Percentiles rank a stretch among this genome's conserved stretches.
Evolutionary conservation across 495 filamentous ascomycete species (phyloP).

Genomic region (Penicillium bovifimosum): DNA sequence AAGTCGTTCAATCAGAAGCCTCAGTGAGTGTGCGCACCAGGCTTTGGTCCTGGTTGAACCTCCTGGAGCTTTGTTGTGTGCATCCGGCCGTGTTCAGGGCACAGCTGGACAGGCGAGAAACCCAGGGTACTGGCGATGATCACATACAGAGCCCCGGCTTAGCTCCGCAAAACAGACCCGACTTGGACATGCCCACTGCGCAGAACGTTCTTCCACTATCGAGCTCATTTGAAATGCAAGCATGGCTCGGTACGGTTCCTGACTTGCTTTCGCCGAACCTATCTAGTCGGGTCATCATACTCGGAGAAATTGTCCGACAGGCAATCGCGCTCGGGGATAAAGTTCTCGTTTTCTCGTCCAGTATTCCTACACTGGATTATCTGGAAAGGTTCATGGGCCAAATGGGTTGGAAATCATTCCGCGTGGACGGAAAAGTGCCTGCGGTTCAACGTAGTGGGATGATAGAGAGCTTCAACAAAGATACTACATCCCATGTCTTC

Average conservation of each 20-base stretch:
- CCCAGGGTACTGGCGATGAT: background rate
- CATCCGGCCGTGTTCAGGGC: slow-evolving; percentile 64
- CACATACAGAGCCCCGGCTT: slow-evolving; percentile 6
- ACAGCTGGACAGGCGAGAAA: slow-evolving; percentile 35
- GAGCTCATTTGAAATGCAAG: slow-evolving; percentile 22
- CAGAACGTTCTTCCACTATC: slow-evolving; percentile 26
- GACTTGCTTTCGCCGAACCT: slow-evolving; percentile 33
- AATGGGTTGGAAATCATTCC: slow-evolving; percentile 38
- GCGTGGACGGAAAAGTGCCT: slow-evolving; percentile 61
- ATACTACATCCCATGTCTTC: slow-evolving; percentile 48
- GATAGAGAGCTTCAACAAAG: slow-evolving; percentile 61
- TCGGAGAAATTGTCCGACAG: slow-evolving; percentile 60
- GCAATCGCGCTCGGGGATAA: slow-evolving; percentile 60
- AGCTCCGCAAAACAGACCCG: background rate
- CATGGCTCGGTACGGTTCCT: slow-evolving; percentile 24
- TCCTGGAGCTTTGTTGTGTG: slow-evolving; percentile 64
- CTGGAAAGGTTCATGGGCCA: slow-evolving; percentile 51
- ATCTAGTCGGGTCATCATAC: slow-evolving; percentile 62
- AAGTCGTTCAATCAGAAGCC: slow-evolving; percentile 22
- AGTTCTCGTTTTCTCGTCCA: slow-evolving; percentile 72
- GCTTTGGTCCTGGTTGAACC: slow-evolving; percentile 47
- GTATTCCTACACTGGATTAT: slow-evolving; percentile 61
- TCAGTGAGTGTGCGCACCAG: slow-evolving; percentile 16
- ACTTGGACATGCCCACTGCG: slow-evolving; percentile 21
- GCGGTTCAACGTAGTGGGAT: slow-evolving; percentile 51